phyloP scores from a whole-genome alignment of 1,139 yeast species.

The Kodamaea fungicola region DNA sequence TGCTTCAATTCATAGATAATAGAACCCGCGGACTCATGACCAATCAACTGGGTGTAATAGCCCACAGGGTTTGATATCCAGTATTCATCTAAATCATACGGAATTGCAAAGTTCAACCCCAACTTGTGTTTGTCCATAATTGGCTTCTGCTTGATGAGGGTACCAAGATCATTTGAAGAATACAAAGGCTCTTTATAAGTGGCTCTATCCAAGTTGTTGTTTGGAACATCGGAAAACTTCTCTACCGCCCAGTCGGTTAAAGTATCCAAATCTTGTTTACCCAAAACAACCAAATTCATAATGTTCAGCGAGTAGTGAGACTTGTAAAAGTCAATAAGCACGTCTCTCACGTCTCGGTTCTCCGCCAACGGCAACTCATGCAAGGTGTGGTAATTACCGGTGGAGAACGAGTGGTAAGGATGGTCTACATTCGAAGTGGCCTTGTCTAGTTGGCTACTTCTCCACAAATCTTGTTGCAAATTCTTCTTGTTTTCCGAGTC shows the following conservation, averaged over 20 bases:
- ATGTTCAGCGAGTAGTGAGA: constrained; percentile 68
- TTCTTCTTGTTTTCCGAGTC: constrained; percentile 95
- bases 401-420: constrained; percentile 72
- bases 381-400: constrained; percentile 66
- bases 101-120: constrained; percentile 67
- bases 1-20: constrained; percentile 64
- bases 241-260: constrained; percentile 67
- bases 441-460: constrained; percentile 81
- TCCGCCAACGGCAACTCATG: constrained; percentile 49
- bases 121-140: constrained; percentile 74
- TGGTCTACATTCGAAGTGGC: constrained; percentile 66
- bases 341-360: constrained; percentile 61
- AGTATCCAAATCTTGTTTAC: constrained; percentile 73
- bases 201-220: constrained; percentile 52
- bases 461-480: constrained; percentile 85
- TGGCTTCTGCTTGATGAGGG: constrained; percentile 67
- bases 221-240: constrained; percentile 63
- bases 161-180: constrained; percentile 45
- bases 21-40: constrained; percentile 91
- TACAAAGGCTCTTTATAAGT: constrained; percentile 36
- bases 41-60: constrained; percentile 76
- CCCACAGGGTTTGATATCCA: constrained; percentile 71
- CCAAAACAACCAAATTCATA: constrained; percentile 83
- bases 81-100: constrained; percentile 59
- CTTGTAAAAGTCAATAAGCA: constrained; percentile 58